These are phyloP conservation scores for Argentina anserina DNA, from an alignment of 306 rosid genomes.

Conservation along the genomic window DNA sequence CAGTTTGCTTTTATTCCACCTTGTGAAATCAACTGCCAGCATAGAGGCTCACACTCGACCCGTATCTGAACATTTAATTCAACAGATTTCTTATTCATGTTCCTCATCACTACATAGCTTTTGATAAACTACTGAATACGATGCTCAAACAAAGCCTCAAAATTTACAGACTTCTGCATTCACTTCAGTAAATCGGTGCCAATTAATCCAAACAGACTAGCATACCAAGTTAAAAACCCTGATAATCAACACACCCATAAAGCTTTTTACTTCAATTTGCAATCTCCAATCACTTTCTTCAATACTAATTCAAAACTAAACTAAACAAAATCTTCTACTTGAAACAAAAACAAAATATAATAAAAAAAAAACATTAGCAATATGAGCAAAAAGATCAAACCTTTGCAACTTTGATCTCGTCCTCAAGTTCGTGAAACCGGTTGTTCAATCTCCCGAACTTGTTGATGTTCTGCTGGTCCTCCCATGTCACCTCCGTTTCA, in stretches of 20 bases:
- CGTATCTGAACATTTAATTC: neutral
- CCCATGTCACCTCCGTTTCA: slow-evolving; percentile 84
- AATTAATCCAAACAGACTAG: neutral
- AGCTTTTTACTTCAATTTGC: neutral
- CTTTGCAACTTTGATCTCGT: slow-evolving; percentile 78
- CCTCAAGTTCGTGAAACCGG: slow-evolving; percentile 91
- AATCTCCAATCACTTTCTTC: neutral
- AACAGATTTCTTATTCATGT: neutral
- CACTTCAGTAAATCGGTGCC: neutral
- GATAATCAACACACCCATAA: neutral
- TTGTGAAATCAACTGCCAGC: neutral
- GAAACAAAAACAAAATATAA: neutral
- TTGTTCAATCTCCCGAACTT: slow-evolving; percentile 84
- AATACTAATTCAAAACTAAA: slow-evolving; percentile 1
- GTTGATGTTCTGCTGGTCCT: slow-evolving; percentile 81
- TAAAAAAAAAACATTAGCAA: neutral
- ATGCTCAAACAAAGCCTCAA: neutral
- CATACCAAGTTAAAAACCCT: neutral
- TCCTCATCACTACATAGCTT: neutral
- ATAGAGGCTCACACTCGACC: neutral
- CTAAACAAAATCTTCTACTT: neutral
- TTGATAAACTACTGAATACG: neutral
- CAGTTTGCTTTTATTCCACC: neutral
- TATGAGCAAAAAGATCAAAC: slow-evolving; percentile 22
- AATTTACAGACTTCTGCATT: neutral